These are phyloP conservation scores for Xanthoparmelia taractica DNA, from an alignment of 495 filamentous ascomycete species.

Conservation along the genomic window DNA sequence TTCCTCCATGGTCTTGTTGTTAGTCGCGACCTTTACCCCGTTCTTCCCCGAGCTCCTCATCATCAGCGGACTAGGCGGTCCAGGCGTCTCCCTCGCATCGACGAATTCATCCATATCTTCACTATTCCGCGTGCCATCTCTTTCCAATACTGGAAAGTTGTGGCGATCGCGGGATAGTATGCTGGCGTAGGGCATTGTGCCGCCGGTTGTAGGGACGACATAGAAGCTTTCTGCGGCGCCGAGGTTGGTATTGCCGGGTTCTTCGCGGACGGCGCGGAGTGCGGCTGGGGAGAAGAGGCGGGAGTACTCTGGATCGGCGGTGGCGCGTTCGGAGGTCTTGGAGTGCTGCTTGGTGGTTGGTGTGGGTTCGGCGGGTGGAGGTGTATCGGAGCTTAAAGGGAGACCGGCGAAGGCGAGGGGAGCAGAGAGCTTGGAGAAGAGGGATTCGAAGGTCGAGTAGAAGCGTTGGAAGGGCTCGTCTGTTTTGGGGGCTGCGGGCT, in stretches of 20 bases:
- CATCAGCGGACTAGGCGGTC: constrained; percentile 40
- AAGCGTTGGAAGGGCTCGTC: constrained; percentile 84
- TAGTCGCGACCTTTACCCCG: constrained; percentile 20
- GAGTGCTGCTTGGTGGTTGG: constrained; percentile 29
- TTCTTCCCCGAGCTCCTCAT: constrained; percentile 20
- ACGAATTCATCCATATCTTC: constrained; percentile 74
- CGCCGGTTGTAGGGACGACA: constrained; percentile 83
- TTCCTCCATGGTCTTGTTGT: constrained; percentile 65
- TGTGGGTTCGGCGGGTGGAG: constrained; percentile 37
- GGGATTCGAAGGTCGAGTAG: constrained; percentile 76
- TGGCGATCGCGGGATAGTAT: constrained; percentile 69
- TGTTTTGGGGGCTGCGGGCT: constrained; percentile 28
- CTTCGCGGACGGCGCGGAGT: constrained; percentile 58
- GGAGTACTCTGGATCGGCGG: constrained; percentile 62
- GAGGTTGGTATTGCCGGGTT: constrained; percentile 39
- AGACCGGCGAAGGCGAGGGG: constrained; percentile 88
- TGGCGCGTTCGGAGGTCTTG: constrained; percentile 27
- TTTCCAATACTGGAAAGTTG: constrained; percentile 43
- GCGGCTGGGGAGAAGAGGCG: constrained; percentile 74
- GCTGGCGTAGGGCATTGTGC: constrained; percentile 80
- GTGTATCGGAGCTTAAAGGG: constrained; percentile 53
- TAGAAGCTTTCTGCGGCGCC: constrained; percentile 78
- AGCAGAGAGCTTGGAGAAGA: constrained; percentile 77
- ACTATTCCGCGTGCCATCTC: constrained; percentile 36
- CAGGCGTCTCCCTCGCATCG: constrained; percentile 69